Conservation (phyloP, 2,329 filamentous ascomycete species). For the Macrophomina phaseolina region DNA sequence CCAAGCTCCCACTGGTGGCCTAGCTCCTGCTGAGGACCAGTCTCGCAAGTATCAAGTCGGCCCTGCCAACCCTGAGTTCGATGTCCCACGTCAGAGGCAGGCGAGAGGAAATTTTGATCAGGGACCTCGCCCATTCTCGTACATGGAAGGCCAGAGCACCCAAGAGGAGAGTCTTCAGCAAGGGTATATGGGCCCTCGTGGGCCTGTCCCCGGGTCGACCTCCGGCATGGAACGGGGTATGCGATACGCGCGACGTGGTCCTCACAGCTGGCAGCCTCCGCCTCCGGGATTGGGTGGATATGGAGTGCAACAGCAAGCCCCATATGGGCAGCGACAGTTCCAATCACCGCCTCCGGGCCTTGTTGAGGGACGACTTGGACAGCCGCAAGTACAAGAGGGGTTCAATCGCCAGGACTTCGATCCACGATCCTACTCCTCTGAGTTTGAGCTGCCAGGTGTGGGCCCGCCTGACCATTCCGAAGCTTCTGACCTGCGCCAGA, state of each 20-base stretch:
- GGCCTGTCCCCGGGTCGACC: no score
- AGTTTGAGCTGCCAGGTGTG: conserved; percentile 47
- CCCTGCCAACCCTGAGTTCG: not conserved
- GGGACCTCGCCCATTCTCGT: conserved; percentile 8
- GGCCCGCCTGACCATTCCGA: conserved; percentile 36
- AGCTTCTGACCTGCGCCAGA: conserved; percentile 1
- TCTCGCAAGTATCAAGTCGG: conserved; percentile 11
- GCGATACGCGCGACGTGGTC: conserved; percentile 9
- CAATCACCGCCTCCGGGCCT: conserved; percentile 13
- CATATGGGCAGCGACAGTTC: not conserved
- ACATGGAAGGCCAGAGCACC: conserved; percentile 19
- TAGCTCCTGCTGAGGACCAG: not conserved
- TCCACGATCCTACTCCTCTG: conserved; percentile 49
- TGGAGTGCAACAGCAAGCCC: not conserved
- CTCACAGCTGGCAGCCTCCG: conserved; percentile 1
- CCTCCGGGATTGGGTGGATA: not conserved
- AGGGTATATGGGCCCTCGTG: conserved; percentile 3
- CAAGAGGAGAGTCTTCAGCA: conserved; percentile 13
- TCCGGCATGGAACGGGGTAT: not conserved
- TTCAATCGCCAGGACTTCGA: conserved; percentile 25
- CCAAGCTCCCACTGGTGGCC: not conserved
- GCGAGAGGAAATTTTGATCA: not conserved
- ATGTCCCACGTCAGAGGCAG: not conserved
- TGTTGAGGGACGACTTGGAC: not conserved
- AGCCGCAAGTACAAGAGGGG: not conserved